phyloP scores from a whole-genome alignment of 805 yeast species.

The Candida ovalis region DNA sequence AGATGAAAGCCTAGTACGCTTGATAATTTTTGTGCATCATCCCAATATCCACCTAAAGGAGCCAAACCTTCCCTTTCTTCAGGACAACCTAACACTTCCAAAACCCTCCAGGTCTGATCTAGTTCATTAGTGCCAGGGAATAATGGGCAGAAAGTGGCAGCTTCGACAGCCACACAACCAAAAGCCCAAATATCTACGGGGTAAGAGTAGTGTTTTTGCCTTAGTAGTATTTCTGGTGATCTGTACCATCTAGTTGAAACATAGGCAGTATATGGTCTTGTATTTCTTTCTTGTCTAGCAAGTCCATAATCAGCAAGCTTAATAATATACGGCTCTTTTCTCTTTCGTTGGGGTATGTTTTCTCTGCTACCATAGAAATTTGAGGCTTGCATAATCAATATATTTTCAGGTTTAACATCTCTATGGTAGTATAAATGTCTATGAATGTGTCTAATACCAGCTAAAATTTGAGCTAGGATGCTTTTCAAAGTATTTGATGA shows the following conservation, averaged over 20 bases:
- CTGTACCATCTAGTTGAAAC: constrained; percentile 86
- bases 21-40: constrained; percentile 52
- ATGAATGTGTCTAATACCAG: constrained; percentile 83
- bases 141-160: constrained; percentile 68
- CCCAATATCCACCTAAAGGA: constrained; percentile 75
- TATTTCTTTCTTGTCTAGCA: constrained; percentile 56
- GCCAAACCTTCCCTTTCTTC: constrained; percentile 23
- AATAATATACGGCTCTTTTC: constrained; percentile 49
- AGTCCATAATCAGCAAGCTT: constrained; percentile 81
- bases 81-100: constrained; percentile 75
- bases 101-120: constrained; percentile 72
- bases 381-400: constrained; percentile 59
- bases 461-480: constrained; percentile 64
- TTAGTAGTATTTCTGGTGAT: constrained; percentile 72
- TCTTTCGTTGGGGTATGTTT: constrained; percentile 38
- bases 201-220: constrained; percentile 57
- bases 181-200: constrained; percentile 87
- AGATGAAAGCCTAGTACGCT: constrained; percentile 50
- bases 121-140: constrained; percentile 80
- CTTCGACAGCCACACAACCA: constrained; percentile 73
- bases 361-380: constrained; percentile 46
- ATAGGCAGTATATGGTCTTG: constrained; percentile 63
- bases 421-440: constrained; percentile 68
- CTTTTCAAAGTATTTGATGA: constrained; percentile 59
- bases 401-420: constrained; percentile 92